Percentiles rank a stretch among this genome's conserved stretches.
Evolutionary conservation across 208 protist genomes (phyloP).

Genomic region (Naegleria fowleri): DNA sequence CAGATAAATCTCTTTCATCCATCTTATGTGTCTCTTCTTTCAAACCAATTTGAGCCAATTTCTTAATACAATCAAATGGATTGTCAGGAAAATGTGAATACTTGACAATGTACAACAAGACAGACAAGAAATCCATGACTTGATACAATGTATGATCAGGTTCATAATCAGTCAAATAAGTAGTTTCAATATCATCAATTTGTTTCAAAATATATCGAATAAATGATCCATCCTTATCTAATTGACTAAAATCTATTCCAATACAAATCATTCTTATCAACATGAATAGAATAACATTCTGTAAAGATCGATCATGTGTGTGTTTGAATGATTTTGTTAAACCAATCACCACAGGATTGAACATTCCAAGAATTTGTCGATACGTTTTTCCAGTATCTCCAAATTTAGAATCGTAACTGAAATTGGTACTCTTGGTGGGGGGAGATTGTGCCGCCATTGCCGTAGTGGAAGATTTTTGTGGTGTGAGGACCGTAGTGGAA

Average conservation of each 20-base stretch:
- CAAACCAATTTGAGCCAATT: background rate
- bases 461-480: too few relatives aligned
- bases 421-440: background rate
- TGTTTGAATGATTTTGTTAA: background rate
- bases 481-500: too few relatives aligned
- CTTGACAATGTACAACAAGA: background rate
- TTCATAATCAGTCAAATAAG: background rate
- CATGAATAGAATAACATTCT: conserved; percentile 5
- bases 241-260: background rate
- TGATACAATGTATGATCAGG: background rate
- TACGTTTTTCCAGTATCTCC: background rate
- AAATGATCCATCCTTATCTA: background rate
- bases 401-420: background rate
- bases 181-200: background rate
- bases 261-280: background rate
- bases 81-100: background rate
- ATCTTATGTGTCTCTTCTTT: background rate
- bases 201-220: background rate
- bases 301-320: background rate
- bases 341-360: background rate
- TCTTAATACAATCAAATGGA: conserved; percentile 13
- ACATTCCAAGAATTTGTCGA: background rate
- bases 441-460: too few relatives aligned
- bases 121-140: background rate
- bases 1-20: background rate